phyloP scores from a whole-genome alignment of 2,329 filamentous ascomycete genomes.

The Apiospora hydei region DNA sequence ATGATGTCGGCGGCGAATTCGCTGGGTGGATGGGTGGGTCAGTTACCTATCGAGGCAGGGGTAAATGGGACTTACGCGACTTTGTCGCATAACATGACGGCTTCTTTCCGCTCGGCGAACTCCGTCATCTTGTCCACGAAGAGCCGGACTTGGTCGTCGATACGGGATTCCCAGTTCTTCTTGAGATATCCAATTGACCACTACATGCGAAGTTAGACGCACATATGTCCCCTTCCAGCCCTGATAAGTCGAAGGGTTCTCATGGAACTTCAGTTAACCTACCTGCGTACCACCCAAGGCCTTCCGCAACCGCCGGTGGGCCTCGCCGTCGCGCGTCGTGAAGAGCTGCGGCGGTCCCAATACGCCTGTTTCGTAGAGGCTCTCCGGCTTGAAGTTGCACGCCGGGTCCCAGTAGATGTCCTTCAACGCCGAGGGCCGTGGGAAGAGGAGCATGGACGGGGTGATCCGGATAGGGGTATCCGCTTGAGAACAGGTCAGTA shows the following conservation, averaged over 20 bases:
- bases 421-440: slow-evolving; percentile 44
- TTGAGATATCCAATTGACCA: slow-evolving; percentile 48
- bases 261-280: slow-evolving; percentile 26
- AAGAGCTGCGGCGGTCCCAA: slow-evolving; percentile 46
- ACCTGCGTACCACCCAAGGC: slow-evolving; percentile 38
- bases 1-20: slow-evolving; percentile 51
- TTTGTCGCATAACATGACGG: slow-evolving; percentile 44
- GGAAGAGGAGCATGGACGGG: slow-evolving; percentile 46
- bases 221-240: no score
- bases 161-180: slow-evolving; percentile 45
- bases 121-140: slow-evolving; percentile 43
- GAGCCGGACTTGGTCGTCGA: slow-evolving; percentile 44
- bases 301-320: slow-evolving; percentile 45
- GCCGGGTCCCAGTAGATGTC: slow-evolving; percentile 49
- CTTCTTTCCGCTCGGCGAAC: slow-evolving; percentile 34
- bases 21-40: slow-evolving; percentile 12
- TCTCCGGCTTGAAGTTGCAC: slow-evolving; percentile 43
- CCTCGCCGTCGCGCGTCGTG: slow-evolving; percentile 38
- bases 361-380: slow-evolving; percentile 44
- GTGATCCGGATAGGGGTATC: slow-evolving; percentile 46
- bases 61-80: slow-evolving; percentile 35
- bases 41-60: background rate
- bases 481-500: background rate
- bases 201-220: background rate
- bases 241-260: no score